Base-by-base conservation (phyloP, 148 eudicot genomes). In the Rhododendron mucronatum region DNA sequence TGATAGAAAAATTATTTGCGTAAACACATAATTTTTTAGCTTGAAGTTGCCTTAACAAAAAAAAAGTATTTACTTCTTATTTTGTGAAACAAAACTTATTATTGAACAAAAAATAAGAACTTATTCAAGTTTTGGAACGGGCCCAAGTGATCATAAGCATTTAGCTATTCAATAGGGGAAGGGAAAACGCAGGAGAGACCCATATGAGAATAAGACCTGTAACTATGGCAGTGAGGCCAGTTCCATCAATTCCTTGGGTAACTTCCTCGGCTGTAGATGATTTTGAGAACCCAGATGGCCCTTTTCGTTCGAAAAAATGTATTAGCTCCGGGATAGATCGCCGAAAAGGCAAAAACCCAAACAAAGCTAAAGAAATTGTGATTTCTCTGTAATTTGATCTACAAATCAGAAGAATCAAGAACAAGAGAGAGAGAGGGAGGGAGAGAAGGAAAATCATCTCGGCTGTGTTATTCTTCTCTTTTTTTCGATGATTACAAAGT, bases 211-310 rank as follows among this genome's bases (percentile, higher is more conserved):
- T 14, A 50, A 51, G 15, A 96, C 98, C 99, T 71, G 99, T 96
- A 74, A 96, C 92, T 83, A 96, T 78, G 73, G 98, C 98, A 65
- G 99, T 93, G 87, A 96, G 93, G 86, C 91, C 94, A 90, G 88
- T 88, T 41, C 89, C 99, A 88, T 95, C 94, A 79, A 95, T 90
- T 47, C 96, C 96, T 47, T 85, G 73, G 4, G 97, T 93, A 86
- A 96, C 99, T 86, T 41, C 44, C 44, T 41, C 44, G 44, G 44
- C 44, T 41, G 44, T 41, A 41, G 44, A 41, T 7, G 44, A 69
- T 73, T 91, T 92, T 86, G 98, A 94, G 87, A 94, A 96, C 79
- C 99, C 99, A 78, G 99, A 96, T 86, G 92, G 79, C 23, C 99
- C 97, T 80, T 91, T 95, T 47, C 44, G 5, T 41, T 41, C 44